Base-by-base conservation (phyloP, 2,329 filamentous ascomycete species). In the Torrubiellomyces zombiae region DNA sequence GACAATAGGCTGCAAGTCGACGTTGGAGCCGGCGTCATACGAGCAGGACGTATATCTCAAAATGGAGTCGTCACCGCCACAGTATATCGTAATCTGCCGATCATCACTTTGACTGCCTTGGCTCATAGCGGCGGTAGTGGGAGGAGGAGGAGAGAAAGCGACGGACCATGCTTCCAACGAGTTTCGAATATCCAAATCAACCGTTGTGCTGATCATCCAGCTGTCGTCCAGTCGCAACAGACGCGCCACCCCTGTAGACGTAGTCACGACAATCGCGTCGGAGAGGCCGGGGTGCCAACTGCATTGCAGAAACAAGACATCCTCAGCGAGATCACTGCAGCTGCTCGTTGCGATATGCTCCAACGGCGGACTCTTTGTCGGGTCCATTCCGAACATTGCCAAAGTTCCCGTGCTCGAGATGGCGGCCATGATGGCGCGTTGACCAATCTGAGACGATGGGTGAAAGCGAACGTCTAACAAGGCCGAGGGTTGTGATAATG, bases 401-500 rank as follows among this genome's bases (percentile, higher is more conserved):
- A 91, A 51, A 0, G 63, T 62, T 0, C 76, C 80, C 1, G 76
- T 80, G 32, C 82, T 93, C 2, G 78, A 80, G 7, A 81, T 80
- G 3, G 75, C 70, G 7, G 72, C 82, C 26, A 92, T 61, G 4
- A 77, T 51, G 16, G 61, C 58, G 24, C 49, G 52, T 6, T 39
- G 39, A 2, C 40, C 34, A 25, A 51, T 42, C 2, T 21, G 27
- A n/a, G n/a, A n/a, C 5, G 23, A 21, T 9, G 66, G 68, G 31
- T 75, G 69, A 47, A 94, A 95, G 38, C 85, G 80, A 16, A 94
- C 56, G 44, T 94, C 85, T 26, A 94, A 63, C 15, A 94, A 64
- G 5, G 81, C 85, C 26, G 73, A 81, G 4, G 71, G 64, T 13
- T 78, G 70, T 5, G 55, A 40, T 4, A 74, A 34, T 1, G 63